Conservation (phyloP, 345 rosid genomes). For the Eucalyptus melliodora region DNA sequence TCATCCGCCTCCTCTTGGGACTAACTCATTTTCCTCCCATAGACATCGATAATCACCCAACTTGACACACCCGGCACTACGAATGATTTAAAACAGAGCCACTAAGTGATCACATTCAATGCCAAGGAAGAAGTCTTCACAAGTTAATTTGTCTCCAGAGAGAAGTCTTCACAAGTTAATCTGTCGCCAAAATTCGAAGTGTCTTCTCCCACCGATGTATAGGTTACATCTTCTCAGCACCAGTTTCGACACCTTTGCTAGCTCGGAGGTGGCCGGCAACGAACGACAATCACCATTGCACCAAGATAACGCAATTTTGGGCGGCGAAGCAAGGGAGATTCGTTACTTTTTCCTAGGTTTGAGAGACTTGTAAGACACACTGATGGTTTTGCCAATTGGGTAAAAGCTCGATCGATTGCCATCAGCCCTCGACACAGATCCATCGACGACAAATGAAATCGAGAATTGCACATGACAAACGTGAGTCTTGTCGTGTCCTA, state of each 20-base stretch:
- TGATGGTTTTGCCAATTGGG: background rate
- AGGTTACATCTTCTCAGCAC: background rate
- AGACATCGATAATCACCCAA: background rate
- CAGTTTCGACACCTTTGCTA: background rate
- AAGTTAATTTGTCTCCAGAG: background rate
- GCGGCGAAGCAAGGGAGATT: background rate
- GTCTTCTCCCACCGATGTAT: background rate
- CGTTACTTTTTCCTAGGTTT: background rate
- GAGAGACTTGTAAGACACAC: background rate
- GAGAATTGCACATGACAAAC: background rate
- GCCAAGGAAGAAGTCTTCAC: background rate
- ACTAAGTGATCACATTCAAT: background rate
- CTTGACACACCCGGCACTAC: background rate
- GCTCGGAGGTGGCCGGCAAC: background rate
- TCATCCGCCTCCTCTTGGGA: background rate
- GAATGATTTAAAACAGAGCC: background rate
- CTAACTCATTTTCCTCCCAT: background rate
- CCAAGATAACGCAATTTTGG: background rate
- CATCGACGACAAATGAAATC: background rate
- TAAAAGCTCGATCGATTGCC: background rate
- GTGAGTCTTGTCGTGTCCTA: background rate
- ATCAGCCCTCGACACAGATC: background rate
- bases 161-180: background rate
- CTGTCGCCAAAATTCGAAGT: background rate
- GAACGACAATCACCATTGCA: background rate